Percentiles rank a stretch among this genome's conserved stretches.
phyloP scores from a whole-genome alignment of 1,284 basidiomycete genomes.

The Sanghuangporus baumii region DNA sequence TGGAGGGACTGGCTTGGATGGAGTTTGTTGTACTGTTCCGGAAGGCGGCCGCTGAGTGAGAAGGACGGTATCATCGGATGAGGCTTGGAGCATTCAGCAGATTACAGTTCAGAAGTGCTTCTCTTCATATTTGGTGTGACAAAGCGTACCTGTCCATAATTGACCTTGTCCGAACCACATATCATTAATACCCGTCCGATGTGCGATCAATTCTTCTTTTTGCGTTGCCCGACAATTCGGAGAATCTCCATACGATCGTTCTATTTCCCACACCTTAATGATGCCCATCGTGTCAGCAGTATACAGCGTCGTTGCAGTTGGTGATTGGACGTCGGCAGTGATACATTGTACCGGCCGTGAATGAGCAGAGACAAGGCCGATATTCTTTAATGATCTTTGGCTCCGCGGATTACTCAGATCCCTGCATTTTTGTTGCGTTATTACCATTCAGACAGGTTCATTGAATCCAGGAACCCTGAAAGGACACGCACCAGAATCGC shows the following conservation, averaged over 20 bases:
- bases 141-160: constrained; percentile 75
- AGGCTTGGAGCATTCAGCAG: constrained; percentile 46
- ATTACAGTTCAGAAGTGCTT: not conserved
- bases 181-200: constrained; percentile 80
- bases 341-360: constrained; percentile 66
- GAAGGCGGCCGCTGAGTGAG: constrained; percentile 38
- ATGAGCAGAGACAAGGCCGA: constrained; percentile 69
- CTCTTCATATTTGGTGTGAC: not conserved
- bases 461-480: not conserved
- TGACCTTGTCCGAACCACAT: constrained; percentile 58
- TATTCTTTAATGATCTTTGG: constrained; percentile 41
- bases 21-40: constrained; percentile 8
- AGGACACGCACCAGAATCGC: constrained; percentile 65
- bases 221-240: constrained; percentile 49
- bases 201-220: constrained; percentile 56
- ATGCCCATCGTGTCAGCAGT: constrained; percentile 86
- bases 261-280: constrained; percentile 70
- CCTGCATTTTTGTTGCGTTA: constrained; percentile 35
- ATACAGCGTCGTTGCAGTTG: constrained; percentile 49
- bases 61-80: constrained; percentile 79
- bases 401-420: constrained; percentile 45
- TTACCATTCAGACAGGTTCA: not conserved
- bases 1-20: constrained; percentile 4
- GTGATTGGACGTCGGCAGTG: constrained; percentile 40
- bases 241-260: constrained; percentile 36